phyloP scores from a whole-genome alignment of 805 yeast genomes.

The Pichia thaimueangensis region DNA sequence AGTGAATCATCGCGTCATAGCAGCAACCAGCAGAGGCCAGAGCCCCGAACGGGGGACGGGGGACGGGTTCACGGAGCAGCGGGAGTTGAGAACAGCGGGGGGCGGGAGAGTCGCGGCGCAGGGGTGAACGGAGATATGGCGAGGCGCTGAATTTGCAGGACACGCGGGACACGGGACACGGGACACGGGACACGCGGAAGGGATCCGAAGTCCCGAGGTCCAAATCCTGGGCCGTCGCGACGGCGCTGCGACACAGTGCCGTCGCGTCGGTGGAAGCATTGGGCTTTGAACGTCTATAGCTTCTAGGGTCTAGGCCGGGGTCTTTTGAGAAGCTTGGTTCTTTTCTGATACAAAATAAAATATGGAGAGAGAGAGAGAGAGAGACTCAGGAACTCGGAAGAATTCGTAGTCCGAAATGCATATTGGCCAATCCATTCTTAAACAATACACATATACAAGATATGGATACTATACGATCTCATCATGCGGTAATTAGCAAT shows the following conservation, averaged over 20 bases:
- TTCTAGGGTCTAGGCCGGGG: too few relatives aligned
- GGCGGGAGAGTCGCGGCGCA: not conserved
- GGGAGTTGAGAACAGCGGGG: too few relatives aligned
- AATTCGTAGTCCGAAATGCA: too few relatives aligned
- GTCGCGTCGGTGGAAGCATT: not conserved
- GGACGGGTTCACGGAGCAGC: conserved; percentile 7
- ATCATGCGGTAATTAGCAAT: too few relatives aligned
- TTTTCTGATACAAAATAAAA: too few relatives aligned
- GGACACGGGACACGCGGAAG: not conserved
- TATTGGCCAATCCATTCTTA: too few relatives aligned
- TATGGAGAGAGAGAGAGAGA: too few relatives aligned
- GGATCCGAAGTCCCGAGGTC: not conserved
- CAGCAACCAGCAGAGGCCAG: not conserved
- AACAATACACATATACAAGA: too few relatives aligned
- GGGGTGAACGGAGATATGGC: not conserved
- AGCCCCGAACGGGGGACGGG: not conserved
- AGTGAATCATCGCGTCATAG: not conserved
- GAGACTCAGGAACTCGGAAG: too few relatives aligned
- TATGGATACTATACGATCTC: too few relatives aligned
- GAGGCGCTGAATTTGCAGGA: not conserved
- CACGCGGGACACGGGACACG: not conserved
- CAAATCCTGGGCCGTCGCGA: not conserved
- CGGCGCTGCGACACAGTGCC: not conserved
- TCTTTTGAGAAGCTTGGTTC: too few relatives aligned
- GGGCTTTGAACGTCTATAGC: too few relatives aligned